Evolutionary conservation across 1,139 yeast species (phyloP), one percentile per base, ranked within the genome.

Genomic region (Scheffersomyces titani): DNA sequence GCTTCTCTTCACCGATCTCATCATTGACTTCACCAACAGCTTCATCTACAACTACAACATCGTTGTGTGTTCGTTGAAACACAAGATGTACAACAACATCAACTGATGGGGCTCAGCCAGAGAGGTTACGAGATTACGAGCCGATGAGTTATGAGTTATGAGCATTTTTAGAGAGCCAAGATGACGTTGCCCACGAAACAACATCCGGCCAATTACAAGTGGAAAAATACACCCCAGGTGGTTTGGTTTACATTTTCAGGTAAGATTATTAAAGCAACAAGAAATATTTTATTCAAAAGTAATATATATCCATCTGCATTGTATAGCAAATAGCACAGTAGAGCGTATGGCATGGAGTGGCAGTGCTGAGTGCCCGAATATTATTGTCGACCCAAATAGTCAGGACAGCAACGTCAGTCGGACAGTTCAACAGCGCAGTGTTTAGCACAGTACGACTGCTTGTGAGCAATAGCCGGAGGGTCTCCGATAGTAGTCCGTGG

Each of bases 21-120:
- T 71, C 5, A 60, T 63, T 16, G 74, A 72, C 44, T 54, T 65
- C 21, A 58, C 63, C n/a, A 65, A 69, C 48, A 63, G 63, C 50
- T 58, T 71, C 21, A 53, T 59, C 50, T 61, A 67, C 55, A 71
- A 67, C 59, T 64, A 70, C 54, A 62, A 65, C 51, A 67, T 74
- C 52, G 60, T 73, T 44, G 64, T 64, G 51, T 59, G 70, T 18
- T 66, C 74, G 40, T 64, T 73, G 57, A 67, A 68, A 57, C 74
- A 71, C 59, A 71, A 71, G 62, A 65, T 73, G 63, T 66, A 69
- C 61, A 69, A 71, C 52, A 72, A 73, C 54, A 73, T 73, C 51
- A 73, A 73, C 57, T 73, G 59, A 53, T 30, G 40, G 24, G 24
- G 40, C 6, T 2, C 9, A 11, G 4, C 4, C 16, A 13, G 40